These are phyloP conservation scores for Schoenoplectus tabernaemontani DNA, from an alignment of 202 grass and related monocot genomes.

Conservation along the genomic window DNA sequence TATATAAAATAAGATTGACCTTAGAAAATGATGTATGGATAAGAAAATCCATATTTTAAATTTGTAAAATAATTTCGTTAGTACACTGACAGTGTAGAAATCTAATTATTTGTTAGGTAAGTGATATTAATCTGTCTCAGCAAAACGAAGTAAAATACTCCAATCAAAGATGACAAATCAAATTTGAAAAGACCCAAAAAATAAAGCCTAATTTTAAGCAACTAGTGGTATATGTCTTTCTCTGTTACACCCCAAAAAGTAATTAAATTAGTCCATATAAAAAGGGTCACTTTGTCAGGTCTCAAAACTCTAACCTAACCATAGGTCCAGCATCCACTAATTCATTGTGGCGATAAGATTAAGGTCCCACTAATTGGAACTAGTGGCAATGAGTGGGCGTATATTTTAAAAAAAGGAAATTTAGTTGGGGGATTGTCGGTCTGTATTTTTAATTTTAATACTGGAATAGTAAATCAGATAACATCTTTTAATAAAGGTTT, in stretches of 20 bases:
- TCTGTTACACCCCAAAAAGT: neutral
- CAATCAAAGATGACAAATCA: neutral
- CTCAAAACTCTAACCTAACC: slow-evolving; percentile 16
- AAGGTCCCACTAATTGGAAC: slow-evolving; percentile 21
- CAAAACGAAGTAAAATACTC: neutral
- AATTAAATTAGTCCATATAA: slow-evolving; percentile 4
- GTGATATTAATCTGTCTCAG: neutral
- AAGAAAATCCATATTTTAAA: too few relatives aligned
- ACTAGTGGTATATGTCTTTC: slow-evolving; percentile 7
- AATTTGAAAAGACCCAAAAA: neutral
- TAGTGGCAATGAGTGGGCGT: slow-evolving; percentile 15
- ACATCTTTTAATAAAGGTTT: slow-evolving; percentile 27
- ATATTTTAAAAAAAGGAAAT: neutral
- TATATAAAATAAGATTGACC: too few relatives aligned
- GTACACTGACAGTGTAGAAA: too few relatives aligned
- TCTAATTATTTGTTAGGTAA: too few relatives aligned
- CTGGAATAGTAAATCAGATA: slow-evolving; percentile 7
- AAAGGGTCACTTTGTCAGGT: slow-evolving; percentile 20
- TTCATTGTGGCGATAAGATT: slow-evolving; percentile 21
- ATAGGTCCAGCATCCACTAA: slow-evolving; percentile 23
- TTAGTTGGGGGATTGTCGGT: slow-evolving; percentile 9
- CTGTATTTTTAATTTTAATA: slow-evolving; percentile 16
- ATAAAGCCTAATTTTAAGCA: slow-evolving; percentile 20
- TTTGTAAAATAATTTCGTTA: too few relatives aligned
- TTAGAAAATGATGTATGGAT: too few relatives aligned